Evolutionary conservation across 441 rosid species (phyloP).

Genomic region (Erysimum cheiri): DNA sequence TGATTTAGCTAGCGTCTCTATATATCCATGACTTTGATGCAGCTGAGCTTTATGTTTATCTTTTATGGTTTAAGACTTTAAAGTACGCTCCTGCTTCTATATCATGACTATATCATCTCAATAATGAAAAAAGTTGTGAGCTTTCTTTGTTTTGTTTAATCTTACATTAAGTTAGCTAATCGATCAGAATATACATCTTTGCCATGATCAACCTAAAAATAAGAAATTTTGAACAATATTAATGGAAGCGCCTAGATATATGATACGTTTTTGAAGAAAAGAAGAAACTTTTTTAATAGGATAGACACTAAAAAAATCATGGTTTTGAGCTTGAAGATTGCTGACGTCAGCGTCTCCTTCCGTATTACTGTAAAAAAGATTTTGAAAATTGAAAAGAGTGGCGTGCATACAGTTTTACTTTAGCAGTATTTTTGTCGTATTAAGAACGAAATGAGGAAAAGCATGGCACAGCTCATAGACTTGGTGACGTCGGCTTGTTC

Average conservation of each 20-base stretch:
- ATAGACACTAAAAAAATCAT: neutral
- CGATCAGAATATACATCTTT: neutral
- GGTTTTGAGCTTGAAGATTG: neutral
- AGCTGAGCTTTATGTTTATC: neutral
- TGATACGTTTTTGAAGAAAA: neutral
- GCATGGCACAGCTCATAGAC: neutral
- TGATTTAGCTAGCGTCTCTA: conserved; percentile 5
- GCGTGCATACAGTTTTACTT: neutral
- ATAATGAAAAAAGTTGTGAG: neutral
- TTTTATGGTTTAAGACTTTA: conserved; percentile 1
- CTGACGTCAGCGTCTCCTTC: neutral
- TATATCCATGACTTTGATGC: neutral
- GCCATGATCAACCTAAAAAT: neutral
- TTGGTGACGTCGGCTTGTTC: neutral
- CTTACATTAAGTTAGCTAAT: neutral
- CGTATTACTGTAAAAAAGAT: neutral
- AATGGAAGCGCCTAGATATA: neutral
- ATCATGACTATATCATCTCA: neutral
- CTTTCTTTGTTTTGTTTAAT: neutral
- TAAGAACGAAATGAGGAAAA: neutral
- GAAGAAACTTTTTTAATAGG: neutral
- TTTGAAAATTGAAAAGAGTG: neutral
- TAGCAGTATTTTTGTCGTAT: neutral
- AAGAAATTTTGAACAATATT: neutral
- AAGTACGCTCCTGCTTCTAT: neutral